phyloP scores from a whole-genome alignment of 192 early-diverging fungal species.

The Thoreauomyces humboldtii region DNA sequence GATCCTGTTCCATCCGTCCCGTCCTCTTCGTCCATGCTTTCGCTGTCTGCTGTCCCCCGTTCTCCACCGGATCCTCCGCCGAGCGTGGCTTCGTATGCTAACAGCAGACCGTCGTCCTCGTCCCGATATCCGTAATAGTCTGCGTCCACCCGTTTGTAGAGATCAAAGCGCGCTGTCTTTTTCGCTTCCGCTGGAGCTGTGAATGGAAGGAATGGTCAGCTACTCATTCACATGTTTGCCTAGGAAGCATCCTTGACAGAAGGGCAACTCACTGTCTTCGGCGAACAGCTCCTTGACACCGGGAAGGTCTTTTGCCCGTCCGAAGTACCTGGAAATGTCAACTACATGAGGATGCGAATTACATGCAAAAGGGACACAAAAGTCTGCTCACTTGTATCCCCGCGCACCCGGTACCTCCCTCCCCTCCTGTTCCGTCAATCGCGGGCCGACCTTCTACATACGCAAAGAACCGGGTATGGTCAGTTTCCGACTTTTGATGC shows the following conservation, averaged over 20 bases:
- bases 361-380: slow-evolving; percentile 1
- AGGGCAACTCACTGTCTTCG: slow-evolving; percentile 58
- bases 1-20: too few species aligned
- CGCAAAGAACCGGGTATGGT: neutral
- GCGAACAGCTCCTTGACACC: slow-evolving; percentile 92
- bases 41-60: too few species aligned
- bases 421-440: slow-evolving; percentile 82
- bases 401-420: slow-evolving; percentile 82
- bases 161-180: slow-evolving; percentile 53
- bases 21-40: too few species aligned
- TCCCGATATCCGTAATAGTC: slow-evolving; percentile 95
- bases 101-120: slow-evolving; percentile 79
- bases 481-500: too few species aligned
- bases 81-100: slow-evolving; percentile 70
- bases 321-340: slow-evolving; percentile 77
- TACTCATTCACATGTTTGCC: neutral
- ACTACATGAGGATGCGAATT: too few species aligned
- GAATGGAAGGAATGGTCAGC: too few species aligned
- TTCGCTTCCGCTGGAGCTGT: slow-evolving; percentile 1
- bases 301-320: slow-evolving; percentile 89
- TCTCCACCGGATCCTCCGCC: slow-evolving; percentile 24
- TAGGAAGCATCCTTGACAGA: neutral
- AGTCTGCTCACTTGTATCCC: slow-evolving; percentile 75
- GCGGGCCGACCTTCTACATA: slow-evolving; percentile 45
- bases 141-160: slow-evolving; percentile 80